These are phyloP conservation scores for Fereydounia khargensis DNA, from an alignment of 1,284 basidiomycete genomes.

Conservation along the genomic window DNA sequence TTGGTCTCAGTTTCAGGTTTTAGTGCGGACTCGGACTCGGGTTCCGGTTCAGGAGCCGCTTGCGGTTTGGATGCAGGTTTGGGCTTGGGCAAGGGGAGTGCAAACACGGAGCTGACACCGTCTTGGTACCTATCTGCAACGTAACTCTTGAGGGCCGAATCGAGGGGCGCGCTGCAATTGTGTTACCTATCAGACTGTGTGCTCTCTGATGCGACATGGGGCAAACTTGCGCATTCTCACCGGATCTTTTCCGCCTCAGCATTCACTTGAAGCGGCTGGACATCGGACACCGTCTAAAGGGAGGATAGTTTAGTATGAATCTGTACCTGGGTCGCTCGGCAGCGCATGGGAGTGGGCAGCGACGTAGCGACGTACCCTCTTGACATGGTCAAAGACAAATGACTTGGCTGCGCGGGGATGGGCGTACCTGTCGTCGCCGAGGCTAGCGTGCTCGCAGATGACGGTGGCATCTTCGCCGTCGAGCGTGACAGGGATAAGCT, in stretches of 20 bases:
- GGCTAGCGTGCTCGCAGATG: constrained; percentile 28
- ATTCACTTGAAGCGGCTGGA: constrained; percentile 5
- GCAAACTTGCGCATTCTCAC: no score
- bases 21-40: no score
- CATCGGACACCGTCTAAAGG: constrained; percentile 12
- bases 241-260: constrained; percentile 6
- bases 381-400: constrained; percentile 29
- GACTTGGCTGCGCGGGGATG: constrained; percentile 18
- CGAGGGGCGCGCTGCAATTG: constrained; percentile 18
- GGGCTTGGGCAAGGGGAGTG: no score
- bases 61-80: no score
- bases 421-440: constrained; percentile 8
- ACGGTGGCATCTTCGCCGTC: constrained; percentile 7
- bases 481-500: constrained; percentile 26
- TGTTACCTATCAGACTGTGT: no score
- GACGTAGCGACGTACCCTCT: constrained; percentile 1
- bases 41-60: no score
- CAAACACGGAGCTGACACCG: constrained; percentile 41
- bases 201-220: no score
- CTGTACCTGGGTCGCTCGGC: no score
- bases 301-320: no score
- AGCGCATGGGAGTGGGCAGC: no score
- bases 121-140: constrained; percentile 44
- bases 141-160: constrained; percentile 34
- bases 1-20: no score